phyloP scores from a whole-genome alignment of 2,329 filamentous ascomycete species.

The Colletotrichum brevisporum region DNA sequence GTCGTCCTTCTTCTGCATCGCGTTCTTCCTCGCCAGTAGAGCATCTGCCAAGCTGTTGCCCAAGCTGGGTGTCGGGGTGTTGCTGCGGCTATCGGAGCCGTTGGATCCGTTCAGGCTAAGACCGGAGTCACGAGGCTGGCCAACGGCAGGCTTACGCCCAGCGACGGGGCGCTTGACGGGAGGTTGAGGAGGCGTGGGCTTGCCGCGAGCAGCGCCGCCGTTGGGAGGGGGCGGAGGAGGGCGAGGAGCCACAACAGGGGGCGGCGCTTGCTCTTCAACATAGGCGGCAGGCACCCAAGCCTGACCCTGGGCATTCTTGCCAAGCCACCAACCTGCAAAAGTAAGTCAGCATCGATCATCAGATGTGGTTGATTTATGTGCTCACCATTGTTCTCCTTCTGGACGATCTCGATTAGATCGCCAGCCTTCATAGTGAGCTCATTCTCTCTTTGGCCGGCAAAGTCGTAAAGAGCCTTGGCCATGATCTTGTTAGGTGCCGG shows the following conservation, averaged over 20 bases:
- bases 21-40: conserved; percentile 81
- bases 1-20: conserved; percentile 78
- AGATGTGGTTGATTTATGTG: not conserved
- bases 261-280: conserved; percentile 84
- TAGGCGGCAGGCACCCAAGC: conserved; percentile 97
- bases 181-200: conserved; percentile 81
- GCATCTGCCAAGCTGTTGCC: conserved; percentile 84
- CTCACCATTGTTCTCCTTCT: conserved; percentile 95
- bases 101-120: conserved; percentile 72
- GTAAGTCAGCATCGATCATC: conserved; percentile 46
- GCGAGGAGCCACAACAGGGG: conserved; percentile 71
- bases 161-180: conserved; percentile 84
- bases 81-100: conserved; percentile 75
- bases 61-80: conserved; percentile 79
- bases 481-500: conserved; percentile 79
- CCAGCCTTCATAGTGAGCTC: conserved; percentile 86
- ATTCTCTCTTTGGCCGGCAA: conserved; percentile 85
- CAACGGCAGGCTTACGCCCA: conserved; percentile 78
- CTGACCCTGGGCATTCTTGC: conserved; percentile 79
- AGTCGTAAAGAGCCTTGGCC: conserved; percentile 94
- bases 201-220: conserved; percentile 65
- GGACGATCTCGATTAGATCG: conserved; percentile 89
- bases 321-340: conserved; percentile 91
- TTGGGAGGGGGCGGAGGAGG: conserved; percentile 77
- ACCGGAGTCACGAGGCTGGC: conserved; percentile 78